These are phyloP conservation scores for Isoetes taiwanensis DNA, from an alignment of 75 land plant species.

Conservation along the genomic window DNA sequence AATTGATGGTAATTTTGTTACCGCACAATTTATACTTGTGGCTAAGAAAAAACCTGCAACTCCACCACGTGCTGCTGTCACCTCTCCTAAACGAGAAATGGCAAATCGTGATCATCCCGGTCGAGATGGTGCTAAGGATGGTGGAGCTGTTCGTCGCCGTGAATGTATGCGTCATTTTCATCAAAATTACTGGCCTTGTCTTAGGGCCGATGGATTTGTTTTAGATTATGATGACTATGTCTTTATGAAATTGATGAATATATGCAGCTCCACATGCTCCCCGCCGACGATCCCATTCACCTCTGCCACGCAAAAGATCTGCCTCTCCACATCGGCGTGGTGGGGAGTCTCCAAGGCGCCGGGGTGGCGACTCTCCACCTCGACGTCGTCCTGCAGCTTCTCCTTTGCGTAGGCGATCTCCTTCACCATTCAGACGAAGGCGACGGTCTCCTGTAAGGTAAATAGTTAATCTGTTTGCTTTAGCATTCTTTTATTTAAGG, in stretches of 20 bases:
- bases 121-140: conserved; percentile 50
- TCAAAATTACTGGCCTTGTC: background rate
- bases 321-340: no score
- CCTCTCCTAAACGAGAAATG: conserved; percentile 43
- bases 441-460: conserved; percentile 69
- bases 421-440: conserved; percentile 56
- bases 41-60: conserved; percentile 38
- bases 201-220: background rate
- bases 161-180: conserved; percentile 37
- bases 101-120: conserved; percentile 29
- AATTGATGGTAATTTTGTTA: conserved; percentile 79
- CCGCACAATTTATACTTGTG: conserved; percentile 57
- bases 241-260: background rate
- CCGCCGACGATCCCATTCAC: conserved; percentile 40
- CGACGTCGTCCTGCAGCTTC: conserved; percentile 36
- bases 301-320: no score
- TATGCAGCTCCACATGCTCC: conserved; percentile 41
- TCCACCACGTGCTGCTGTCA: conserved; percentile 34
- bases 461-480: background rate
- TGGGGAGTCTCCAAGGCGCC: background rate
- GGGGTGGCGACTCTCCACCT: background rate
- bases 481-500: background rate
- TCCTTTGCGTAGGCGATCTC: conserved; percentile 71
- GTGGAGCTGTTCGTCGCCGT: conserved; percentile 30
- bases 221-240: background rate